Percentiles rank a stretch among this genome's conserved stretches.
Evolutionary conservation across 768 basidiomycete genomes (phyloP).

Genomic region (Panellus pusillus): DNA sequence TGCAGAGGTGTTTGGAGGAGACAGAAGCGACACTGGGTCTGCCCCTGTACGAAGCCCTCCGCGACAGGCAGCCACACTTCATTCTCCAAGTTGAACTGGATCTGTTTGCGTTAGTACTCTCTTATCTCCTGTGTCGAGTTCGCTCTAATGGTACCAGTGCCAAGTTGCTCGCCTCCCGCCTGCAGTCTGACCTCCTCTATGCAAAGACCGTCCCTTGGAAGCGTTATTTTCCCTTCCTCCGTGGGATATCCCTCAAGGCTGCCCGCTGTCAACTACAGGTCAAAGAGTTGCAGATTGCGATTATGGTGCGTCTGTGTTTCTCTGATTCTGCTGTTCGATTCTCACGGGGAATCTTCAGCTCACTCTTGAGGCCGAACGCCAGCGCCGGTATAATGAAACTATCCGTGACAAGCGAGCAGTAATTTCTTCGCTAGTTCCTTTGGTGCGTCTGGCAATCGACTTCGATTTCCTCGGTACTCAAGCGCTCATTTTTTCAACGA

Average conservation of each 20-base stretch:
- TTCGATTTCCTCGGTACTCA: too few relatives aligned
- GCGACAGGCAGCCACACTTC: conserved; percentile 5
- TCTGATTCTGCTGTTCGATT: too few relatives aligned
- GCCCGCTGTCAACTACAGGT: conserved; percentile 5
- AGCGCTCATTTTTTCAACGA: background rate
- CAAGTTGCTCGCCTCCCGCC: background rate
- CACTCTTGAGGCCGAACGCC: conserved; percentile 6
- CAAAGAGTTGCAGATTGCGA: background rate
- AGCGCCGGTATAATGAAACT: conserved; percentile 5
- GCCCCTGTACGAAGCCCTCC: background rate
- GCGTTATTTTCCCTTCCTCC: background rate
- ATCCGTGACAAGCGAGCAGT: conserved; percentile 3
- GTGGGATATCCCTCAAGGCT: conserved; percentile 6
- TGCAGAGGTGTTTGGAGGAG: conserved; percentile 1
- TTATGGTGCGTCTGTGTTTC: background rate
- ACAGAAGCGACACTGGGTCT: conserved; percentile 1
- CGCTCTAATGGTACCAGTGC: background rate
- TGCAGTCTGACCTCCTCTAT: background rate
- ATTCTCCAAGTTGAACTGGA: conserved; percentile 2
- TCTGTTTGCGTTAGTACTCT: background rate
- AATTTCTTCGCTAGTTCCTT: background rate
- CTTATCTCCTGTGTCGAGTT: background rate
- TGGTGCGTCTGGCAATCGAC: background rate
- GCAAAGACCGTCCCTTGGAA: conserved; percentile 3
- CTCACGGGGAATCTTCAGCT: background rate